phyloP scores from a whole-genome alignment of 495 filamentous ascomycete species.

The Halenospora varia region DNA sequence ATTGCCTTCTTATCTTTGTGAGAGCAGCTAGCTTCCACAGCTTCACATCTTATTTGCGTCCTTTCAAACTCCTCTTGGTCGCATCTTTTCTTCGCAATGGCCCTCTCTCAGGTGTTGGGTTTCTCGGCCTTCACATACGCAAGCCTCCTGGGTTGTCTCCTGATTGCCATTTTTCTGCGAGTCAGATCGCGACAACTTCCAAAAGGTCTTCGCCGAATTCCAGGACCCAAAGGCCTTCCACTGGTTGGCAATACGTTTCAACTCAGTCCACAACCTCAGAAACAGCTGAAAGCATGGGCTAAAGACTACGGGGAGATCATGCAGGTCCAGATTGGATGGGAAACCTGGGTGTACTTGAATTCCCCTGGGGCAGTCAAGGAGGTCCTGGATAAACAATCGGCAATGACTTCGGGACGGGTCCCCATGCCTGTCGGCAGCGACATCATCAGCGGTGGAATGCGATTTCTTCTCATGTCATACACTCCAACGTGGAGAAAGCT shows the following conservation, averaged over 20 bases:
- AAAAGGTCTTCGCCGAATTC: too few species aligned
- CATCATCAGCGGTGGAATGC: conserved; percentile 15
- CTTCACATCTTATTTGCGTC: too few species aligned
- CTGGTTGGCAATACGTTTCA: not conserved
- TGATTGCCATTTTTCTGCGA: too few species aligned
- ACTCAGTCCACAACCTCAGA: not conserved
- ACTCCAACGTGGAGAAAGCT: conserved; percentile 37
- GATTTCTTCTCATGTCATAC: conserved; percentile 42
- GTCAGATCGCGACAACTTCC: too few species aligned
- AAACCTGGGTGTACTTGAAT: conserved; percentile 40
- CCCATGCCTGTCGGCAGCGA: conserved; percentile 30
- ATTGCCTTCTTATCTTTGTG: too few species aligned
- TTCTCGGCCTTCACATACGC: too few species aligned
- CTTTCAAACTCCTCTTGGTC: too few species aligned
- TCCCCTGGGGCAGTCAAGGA: conserved; percentile 35
- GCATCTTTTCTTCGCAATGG: too few species aligned
- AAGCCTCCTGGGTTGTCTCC: too few species aligned
- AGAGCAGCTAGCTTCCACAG: too few species aligned
- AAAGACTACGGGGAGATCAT: conserved; percentile 32
- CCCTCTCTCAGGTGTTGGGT: too few species aligned
- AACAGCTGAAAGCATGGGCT: conserved; percentile 22
- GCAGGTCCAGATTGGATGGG: conserved; percentile 35
- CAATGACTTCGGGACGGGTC: conserved; percentile 24
- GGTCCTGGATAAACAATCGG: conserved; percentile 36
- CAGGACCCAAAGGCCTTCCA: conserved; percentile 1